Conservation (phyloP, 2,329 filamentous ascomycete species). For the Talaromyces sp. region DNA sequence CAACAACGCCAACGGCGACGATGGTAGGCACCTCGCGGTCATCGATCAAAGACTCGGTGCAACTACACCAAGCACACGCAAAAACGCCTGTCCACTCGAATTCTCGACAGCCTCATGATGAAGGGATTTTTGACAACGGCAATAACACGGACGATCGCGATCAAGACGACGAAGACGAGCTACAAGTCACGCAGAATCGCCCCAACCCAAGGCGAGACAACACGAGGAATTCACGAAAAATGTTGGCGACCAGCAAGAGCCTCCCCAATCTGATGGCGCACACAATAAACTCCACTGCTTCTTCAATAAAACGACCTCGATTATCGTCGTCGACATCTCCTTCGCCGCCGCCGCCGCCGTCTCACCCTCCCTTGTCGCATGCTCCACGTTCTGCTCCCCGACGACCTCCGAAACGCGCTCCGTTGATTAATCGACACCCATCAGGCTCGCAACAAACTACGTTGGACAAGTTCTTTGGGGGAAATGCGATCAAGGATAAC, state of each 20-base stretch:
- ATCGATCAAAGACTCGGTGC: background rate
- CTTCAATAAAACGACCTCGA: background rate
- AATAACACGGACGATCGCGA: background rate
- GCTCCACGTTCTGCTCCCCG: background rate
- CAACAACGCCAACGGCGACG: slow-evolving; percentile 2
- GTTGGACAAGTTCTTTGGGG: slow-evolving; percentile 11
- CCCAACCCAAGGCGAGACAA: background rate
- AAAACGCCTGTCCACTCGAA: background rate
- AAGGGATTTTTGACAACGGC: background rate
- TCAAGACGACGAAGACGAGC: background rate
- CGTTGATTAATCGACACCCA: slow-evolving; percentile 5
- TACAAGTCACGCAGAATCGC: background rate
- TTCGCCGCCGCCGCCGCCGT: background rate
- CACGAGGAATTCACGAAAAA: background rate
- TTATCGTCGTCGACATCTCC: background rate
- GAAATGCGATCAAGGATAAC: slow-evolving; percentile 1
- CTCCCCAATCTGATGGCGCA: slow-evolving; percentile 6
- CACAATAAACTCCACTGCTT: background rate
- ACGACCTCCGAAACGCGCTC: slow-evolving; percentile 8
- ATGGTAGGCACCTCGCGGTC: slow-evolving; percentile 2
- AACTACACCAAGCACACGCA: background rate
- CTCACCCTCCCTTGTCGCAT: background rate
- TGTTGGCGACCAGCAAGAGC: slow-evolving; percentile 9
- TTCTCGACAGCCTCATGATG: background rate
- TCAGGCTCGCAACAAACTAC: slow-evolving; percentile 13